Conservation (phyloP, 108 stramenopile genomes). For the Seminavis robusta region DNA sequence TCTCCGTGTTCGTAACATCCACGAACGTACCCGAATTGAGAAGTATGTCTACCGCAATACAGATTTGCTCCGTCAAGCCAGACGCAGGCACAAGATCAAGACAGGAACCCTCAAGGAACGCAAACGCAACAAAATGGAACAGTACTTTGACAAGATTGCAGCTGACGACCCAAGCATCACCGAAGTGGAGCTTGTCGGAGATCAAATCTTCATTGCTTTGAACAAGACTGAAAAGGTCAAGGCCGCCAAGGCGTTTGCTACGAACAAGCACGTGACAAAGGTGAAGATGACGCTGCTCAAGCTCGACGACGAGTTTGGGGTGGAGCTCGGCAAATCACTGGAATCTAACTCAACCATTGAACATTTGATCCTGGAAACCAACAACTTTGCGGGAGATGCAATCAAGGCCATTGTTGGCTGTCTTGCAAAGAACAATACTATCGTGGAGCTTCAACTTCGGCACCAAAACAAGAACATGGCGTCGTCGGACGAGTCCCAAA, state of each 20-base stretch:
- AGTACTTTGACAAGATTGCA: constrained; percentile 30
- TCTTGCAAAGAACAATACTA: constrained; percentile 22
- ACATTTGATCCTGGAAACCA: constrained; percentile 30
- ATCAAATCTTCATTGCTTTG: constrained; percentile 26
- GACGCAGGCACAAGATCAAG: constrained; percentile 21
- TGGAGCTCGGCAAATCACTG: constrained; percentile 17
- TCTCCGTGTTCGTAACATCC: constrained; percentile 22
- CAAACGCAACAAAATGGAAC: constrained; percentile 33
- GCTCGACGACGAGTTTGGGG: constrained; percentile 31
- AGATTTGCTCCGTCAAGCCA: constrained; percentile 37
- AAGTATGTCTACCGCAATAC: constrained; percentile 35
- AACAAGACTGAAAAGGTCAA: constrained; percentile 25
- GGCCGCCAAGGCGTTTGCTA: constrained; percentile 28
- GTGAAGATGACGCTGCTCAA: constrained; percentile 28
- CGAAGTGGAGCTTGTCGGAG: constrained; percentile 29
- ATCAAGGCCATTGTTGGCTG: constrained; percentile 27
- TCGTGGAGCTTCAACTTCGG: constrained; percentile 36
- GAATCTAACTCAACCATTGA: constrained; percentile 22
- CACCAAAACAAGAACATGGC: constrained; percentile 36
- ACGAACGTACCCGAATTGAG: constrained; percentile 32
- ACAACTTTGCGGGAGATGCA: constrained; percentile 24
- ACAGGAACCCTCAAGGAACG: constrained; percentile 22
- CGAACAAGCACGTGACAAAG: constrained; percentile 24
- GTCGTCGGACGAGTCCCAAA: constrained; percentile 24
- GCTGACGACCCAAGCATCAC: constrained; percentile 19